A percentile compares a stretch with the other conserved stretches of the same genome.
Evolutionary conservation across 2,329 filamentous ascomycete genomes (phyloP).

Genomic region (Coniochaeta prunicola): DNA sequence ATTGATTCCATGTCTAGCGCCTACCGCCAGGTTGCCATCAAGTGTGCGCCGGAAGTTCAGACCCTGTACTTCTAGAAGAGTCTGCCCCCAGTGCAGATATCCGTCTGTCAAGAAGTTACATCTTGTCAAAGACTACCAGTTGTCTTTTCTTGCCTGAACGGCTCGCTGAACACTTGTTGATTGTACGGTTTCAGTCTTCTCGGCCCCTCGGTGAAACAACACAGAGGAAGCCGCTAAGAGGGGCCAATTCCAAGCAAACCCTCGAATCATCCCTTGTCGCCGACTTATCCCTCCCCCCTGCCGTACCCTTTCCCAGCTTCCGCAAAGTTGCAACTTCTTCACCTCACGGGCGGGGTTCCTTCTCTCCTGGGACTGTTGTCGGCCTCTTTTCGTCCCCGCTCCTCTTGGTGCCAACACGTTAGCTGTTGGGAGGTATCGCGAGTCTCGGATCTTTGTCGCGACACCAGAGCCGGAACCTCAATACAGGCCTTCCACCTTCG

Average conservation of each 20-base stretch:
- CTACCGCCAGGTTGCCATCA: neutral
- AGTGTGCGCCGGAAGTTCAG: neutral
- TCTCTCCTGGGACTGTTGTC: neutral
- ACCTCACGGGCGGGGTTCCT: neutral
- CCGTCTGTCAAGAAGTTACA: too few relatives aligned
- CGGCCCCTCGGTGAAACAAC: conserved; percentile 1
- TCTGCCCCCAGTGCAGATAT: neutral
- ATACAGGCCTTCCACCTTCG: neutral
- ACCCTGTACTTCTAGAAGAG: neutral
- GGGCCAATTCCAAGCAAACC: neutral
- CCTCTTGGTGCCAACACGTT: neutral
- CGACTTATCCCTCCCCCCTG: neutral
- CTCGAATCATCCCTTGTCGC: neutral
- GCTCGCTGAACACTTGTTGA: neutral
- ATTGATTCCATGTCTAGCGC: too few relatives aligned
- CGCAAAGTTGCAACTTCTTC: neutral
- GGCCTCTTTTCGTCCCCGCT: neutral
- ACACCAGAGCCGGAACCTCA: neutral
- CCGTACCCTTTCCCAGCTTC: neutral
- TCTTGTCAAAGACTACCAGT: too few relatives aligned
- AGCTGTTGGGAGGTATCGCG: neutral
- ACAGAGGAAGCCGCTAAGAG: neutral
- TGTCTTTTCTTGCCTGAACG: neutral
- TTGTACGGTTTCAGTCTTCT: neutral
- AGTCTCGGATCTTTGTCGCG: neutral